Conservation (phyloP, 106 monocot species). For the Allium sativum region DNA sequence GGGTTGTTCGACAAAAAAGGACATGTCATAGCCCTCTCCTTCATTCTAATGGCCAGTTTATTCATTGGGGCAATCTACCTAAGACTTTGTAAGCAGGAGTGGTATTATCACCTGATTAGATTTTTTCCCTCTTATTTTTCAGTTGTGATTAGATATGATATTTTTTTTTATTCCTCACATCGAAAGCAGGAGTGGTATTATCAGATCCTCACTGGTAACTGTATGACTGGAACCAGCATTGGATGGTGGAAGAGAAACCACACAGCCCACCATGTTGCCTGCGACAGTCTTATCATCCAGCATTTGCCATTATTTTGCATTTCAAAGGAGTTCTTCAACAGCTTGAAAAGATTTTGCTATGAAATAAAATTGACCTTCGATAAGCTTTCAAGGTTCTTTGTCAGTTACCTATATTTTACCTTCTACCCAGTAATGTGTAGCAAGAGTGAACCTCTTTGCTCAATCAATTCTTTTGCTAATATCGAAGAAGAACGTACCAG, state of each 20-base stretch:
- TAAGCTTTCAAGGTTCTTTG: constrained; percentile 21
- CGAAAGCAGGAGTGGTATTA: constrained; percentile 8
- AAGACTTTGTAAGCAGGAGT: constrained; percentile 7
- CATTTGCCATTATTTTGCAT: constrained; percentile 54
- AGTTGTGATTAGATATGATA: constrained; percentile 30
- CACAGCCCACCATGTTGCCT: constrained; percentile 67
- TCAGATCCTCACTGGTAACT: constrained; percentile 37
- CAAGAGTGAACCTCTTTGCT: constrained; percentile 40
- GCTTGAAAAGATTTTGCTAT: constrained; percentile 44
- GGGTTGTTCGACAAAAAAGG: constrained; percentile 47
- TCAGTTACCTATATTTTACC: constrained; percentile 52
- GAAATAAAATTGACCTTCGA: constrained; percentile 38
- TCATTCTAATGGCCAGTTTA: constrained; percentile 14
- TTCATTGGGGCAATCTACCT: constrained; percentile 22
- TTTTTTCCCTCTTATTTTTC: constrained; percentile 47
- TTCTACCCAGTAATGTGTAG: constrained; percentile 68
- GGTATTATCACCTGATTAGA: constrained; percentile 34
- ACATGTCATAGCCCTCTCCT: constrained; percentile 11
- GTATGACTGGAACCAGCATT: constrained; percentile 46
- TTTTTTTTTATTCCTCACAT: constrained; percentile 35
- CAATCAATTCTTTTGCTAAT: constrained; percentile 30
- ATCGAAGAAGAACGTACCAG: constrained; percentile 6
- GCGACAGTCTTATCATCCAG: constrained; percentile 62
- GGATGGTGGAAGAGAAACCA: constrained; percentile 74
- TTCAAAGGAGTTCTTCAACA: constrained; percentile 34